These are phyloP conservation scores for Trichoderma aggressivum DNA, from an alignment of 2,329 filamentous ascomycete genomes.

Conservation along the genomic window DNA sequence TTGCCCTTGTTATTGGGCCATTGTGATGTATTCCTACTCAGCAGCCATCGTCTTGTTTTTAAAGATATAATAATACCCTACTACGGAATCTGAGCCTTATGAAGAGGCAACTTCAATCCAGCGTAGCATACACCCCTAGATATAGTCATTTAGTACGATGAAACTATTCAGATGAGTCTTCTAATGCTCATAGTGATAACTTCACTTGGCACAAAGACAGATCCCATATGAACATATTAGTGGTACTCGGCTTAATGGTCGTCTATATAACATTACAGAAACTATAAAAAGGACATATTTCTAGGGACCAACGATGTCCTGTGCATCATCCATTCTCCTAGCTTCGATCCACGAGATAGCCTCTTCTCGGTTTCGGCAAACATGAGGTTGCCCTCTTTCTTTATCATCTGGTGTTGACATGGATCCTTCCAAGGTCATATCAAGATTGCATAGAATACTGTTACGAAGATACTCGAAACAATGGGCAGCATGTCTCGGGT, in stretches of 20 bases:
- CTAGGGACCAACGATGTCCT: neutral
- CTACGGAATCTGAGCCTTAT: too few species aligned
- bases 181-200: too few species aligned
- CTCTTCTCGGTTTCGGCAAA: neutral
- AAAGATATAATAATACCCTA: too few species aligned
- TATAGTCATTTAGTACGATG: too few species aligned
- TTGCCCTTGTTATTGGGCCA: neutral
- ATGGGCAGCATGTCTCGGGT: neutral
- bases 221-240: neutral
- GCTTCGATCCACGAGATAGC: slow-evolving; percentile 1
- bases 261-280: neutral
- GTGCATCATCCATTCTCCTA: neutral
- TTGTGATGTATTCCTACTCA: neutral
- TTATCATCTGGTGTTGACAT: slow-evolving; percentile 2
- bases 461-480: slow-evolving; percentile 6
- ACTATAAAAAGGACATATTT: neutral
- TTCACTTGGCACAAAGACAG: neutral
- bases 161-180: too few species aligned
- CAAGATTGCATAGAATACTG: slow-evolving; percentile 1
- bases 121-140: too few species aligned
- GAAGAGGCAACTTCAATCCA: too few species aligned
- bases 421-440: neutral
- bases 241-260: neutral
- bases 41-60: too few species aligned
- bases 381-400: neutral